Evolutionary conservation across 352 stramenopile genomes (phyloP).

Genomic region (Phytophthora pini): DNA sequence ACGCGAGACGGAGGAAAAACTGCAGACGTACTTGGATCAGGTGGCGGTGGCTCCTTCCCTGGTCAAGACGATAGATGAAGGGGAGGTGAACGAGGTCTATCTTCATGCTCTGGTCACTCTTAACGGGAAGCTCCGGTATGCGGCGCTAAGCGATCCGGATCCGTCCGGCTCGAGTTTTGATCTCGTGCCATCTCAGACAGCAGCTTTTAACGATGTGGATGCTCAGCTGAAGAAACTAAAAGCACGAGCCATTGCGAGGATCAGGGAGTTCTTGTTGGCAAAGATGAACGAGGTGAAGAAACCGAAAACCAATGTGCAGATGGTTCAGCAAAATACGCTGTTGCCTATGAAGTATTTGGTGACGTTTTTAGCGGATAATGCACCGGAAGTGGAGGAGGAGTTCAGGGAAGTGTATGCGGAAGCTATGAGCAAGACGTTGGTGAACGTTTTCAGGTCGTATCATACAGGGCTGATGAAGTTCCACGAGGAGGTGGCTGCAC

Average conservation of each 20-base stretch:
- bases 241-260: conserved; percentile 69
- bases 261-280: conserved; percentile 95
- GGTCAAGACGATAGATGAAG: conserved; percentile 92
- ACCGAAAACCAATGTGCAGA: conserved; percentile 98
- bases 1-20: conserved; percentile 91
- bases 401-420: conserved; percentile 96
- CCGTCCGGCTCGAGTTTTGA: conserved; percentile 81
- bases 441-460: conserved; percentile 97
- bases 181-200: conserved; percentile 89
- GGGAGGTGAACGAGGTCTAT: conserved; percentile 94
- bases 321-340: conserved; percentile 97
- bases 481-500: conserved; percentile 92
- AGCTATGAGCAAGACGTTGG: conserved; percentile 97
- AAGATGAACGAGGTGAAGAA: conserved; percentile 95
- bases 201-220: conserved; percentile 93
- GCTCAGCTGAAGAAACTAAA: conserved; percentile 92
- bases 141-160: conserved; percentile 63
- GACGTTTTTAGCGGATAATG: conserved; percentile 94
- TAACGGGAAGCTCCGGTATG: conserved; percentile 93
- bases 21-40: conserved; percentile 96
- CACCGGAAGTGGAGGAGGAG: conserved; percentile 94
- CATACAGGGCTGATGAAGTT: conserved; percentile 95
- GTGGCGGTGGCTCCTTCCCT: conserved; percentile 96
- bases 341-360: conserved; percentile 97
- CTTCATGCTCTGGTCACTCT: conserved; percentile 94